Evolutionary conservation across 306 rosid species (phyloP), one percentile per base, ranked within the genome.

Genomic region (Gynostemma pentaphyllum): DNA sequence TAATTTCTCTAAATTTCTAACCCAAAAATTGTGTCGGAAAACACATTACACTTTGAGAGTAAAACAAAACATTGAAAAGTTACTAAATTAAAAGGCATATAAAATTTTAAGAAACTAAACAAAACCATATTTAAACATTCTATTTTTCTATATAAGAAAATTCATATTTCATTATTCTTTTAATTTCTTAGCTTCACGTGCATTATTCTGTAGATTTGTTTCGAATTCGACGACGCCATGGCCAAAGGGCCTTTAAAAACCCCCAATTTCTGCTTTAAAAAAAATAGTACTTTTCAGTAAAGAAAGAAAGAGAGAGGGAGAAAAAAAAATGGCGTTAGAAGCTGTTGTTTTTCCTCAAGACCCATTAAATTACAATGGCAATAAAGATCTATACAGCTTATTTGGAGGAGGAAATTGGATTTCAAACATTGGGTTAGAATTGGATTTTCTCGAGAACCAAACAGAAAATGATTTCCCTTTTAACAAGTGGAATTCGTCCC

Each of bases 311-410:
- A 65, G n/a, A 16, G 32, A 4, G 32, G n/a, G n/a, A n/a, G n/a
- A n/a, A n/a, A n/a, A n/a, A n/a, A n/a, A n/a, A n/a, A 90, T 94
- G 99, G 94, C 97, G 4, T 79, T 94, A 1, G 97, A 94, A 16
- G 87, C 99, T 21, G 82, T 82, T 16, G 82, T 86, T n/a, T 84
- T 72, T 36, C 80, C 82, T 44, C 99, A 82, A 70, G 83, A 85
- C 42, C 90, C 88, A 2, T 78, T 84, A 23, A 52, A 22, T 48
- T 74, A 48, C 65, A 29, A 49, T 30, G 78, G 74, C 11, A 64
- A 56, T 74, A 89, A 75, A 75, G 95, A 87, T 23, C 68, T 71
- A 5, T 87, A 75, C 84, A 69, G 11, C 80, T 72, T 81, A 62
- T 64, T 83, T 51, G 72, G 46, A 26, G 75, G 30, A 42, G 79